Evolutionary conservation across 2,329 filamentous ascomycete genomes (phyloP).

Genomic region (Trichoderma guizhouense): DNA sequence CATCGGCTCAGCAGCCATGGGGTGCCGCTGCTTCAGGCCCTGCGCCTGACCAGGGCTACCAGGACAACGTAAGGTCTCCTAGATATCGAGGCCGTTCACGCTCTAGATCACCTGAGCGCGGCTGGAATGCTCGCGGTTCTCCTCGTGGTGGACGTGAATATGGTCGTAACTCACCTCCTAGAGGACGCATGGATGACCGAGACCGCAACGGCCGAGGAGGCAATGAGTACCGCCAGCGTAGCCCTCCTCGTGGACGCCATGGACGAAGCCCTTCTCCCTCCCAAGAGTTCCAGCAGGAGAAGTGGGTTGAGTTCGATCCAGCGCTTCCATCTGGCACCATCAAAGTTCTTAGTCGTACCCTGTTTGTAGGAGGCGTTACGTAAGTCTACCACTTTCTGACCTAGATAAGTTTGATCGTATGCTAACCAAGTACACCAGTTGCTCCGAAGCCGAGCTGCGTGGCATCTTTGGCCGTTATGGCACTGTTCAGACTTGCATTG

Average conservation of each 20-base stretch:
- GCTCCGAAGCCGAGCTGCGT: conserved; percentile 77
- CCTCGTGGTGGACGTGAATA: conserved; percentile 63
- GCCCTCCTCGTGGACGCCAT: conserved; percentile 70
- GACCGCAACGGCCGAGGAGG: conserved; percentile 51
- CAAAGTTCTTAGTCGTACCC: conserved; percentile 88
- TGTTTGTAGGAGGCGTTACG: conserved; percentile 95
- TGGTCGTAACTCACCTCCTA: conserved; percentile 64
- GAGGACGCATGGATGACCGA: conserved; percentile 46
- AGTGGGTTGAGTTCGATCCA: conserved; percentile 78
- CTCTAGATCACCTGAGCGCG: conserved; percentile 74
- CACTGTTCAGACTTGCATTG: conserved; percentile 92
- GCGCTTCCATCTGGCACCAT: conserved; percentile 73
- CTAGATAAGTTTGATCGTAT: neutral
- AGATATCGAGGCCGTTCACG: conserved; percentile 62
- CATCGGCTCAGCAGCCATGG: conserved; percentile 33
- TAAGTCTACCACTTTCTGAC: conserved; percentile 46
- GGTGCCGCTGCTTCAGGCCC: conserved; percentile 27
- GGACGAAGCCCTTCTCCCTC: conserved; percentile 60
- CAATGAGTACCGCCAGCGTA: conserved; percentile 82
- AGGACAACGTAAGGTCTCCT: conserved; percentile 60
- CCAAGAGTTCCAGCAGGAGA: conserved; percentile 42
- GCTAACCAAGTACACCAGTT: conserved; percentile 38
- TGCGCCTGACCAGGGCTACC: conserved; percentile 50
- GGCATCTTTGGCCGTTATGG: conserved; percentile 78
- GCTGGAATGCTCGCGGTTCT: conserved; percentile 62